phyloP scores from a whole-genome alignment of 1,284 basidiomycete genomes.

The Ustilago sp. region DNA sequence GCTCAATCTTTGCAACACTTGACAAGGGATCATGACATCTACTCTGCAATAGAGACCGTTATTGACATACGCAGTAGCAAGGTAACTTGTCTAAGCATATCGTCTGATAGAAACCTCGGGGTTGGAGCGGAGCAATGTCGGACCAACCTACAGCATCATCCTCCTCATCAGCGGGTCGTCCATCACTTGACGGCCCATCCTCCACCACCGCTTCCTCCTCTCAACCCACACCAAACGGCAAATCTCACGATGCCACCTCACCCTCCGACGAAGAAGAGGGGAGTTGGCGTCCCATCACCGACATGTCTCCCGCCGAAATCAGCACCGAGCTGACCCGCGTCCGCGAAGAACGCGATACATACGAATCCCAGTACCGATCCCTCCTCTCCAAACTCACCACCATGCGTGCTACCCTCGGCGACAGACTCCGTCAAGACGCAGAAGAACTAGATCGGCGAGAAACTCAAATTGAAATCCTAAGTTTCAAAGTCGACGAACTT shows the following conservation, averaged over 20 bases:
- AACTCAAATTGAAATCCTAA: constrained; percentile 62
- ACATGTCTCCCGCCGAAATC: constrained; percentile 20
- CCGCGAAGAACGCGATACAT: constrained; percentile 82
- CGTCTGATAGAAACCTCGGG: not conserved
- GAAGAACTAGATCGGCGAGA: constrained; percentile 68
- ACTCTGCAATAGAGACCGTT: no score
- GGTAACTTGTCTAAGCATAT: no score
- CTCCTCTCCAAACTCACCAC: constrained; percentile 88
- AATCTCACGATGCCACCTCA: not conserved
- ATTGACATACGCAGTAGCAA: no score
- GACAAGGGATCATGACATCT: no score
- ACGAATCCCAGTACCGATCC: constrained; percentile 85
- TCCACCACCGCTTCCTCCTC: not conserved
- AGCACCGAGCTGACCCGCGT: constrained; percentile 42
- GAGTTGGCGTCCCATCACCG: constrained; percentile 10
- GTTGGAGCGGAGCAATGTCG: not conserved
- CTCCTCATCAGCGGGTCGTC: constrained; percentile 1
- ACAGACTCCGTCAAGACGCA: constrained; percentile 94
- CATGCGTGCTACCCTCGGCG: constrained; percentile 92
- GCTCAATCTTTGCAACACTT: no score
- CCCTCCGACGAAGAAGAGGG: constrained; percentile 4
- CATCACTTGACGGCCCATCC: constrained; percentile 14
- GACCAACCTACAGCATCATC: not conserved
- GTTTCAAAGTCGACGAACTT: constrained; percentile 19
- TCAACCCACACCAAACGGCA: no score